Evolutionary conservation across 371 early-diverging fungal genomes (phyloP).

Genomic region (Catenaria anguillulae): DNA sequence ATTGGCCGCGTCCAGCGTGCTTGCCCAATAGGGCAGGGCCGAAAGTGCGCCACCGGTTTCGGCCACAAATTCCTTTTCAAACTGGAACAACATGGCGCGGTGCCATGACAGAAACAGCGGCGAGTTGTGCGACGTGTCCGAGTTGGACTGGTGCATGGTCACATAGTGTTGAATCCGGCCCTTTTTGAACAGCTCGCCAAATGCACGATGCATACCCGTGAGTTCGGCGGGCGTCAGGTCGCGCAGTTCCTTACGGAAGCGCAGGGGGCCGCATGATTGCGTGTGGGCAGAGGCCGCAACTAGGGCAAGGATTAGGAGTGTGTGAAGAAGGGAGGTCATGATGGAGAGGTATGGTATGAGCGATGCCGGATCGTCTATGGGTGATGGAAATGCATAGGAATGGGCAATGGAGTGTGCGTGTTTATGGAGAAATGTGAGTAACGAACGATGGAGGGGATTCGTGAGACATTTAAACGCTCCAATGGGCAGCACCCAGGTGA

Average conservation of each 20-base stretch:
- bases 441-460: no score
- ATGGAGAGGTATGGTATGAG: no score
- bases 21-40: conserved; percentile 1
- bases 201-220: not conserved
- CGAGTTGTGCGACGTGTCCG: not conserved
- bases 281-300: not conserved
- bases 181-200: not conserved
- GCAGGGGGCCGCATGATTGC: not conserved
- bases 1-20: not conserved
- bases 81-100: not conserved
- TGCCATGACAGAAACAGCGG: not conserved
- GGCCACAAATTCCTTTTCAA: not conserved
- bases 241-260: conserved; percentile 1
- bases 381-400: no score
- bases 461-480: no score
- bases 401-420: no score
- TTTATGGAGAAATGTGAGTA: no score
- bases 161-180: not conserved
- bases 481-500: no score
- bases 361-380: no score
- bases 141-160: not conserved
- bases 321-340: no score
- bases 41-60: not conserved
- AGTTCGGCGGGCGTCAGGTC: not conserved
- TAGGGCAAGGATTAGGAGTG: not conserved